A percentile compares a stretch with the other conserved stretches of the same genome.
phyloP scores from a whole-genome alignment of 345 rosid species.

The Bretschneidera sinensis region DNA sequence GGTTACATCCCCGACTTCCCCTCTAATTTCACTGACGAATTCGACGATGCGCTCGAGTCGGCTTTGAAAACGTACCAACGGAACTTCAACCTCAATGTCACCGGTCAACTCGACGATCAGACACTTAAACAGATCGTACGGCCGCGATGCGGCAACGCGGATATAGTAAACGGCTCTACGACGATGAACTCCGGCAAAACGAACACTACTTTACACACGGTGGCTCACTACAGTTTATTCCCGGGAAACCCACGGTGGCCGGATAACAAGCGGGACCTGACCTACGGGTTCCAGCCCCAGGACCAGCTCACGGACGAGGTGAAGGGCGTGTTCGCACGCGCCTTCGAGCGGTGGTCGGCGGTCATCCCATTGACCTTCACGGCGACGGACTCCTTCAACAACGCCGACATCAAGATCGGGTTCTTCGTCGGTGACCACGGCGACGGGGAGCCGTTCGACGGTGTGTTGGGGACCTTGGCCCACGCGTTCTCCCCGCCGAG shows the following conservation, averaged over 20 bases:
- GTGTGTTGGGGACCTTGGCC: slow-evolving; percentile 74
- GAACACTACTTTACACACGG: slow-evolving; percentile 37
- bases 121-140: slow-evolving; percentile 42
- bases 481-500: slow-evolving; percentile 85
- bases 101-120: slow-evolving; percentile 57
- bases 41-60: slow-evolving; percentile 45
- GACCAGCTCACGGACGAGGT: slow-evolving; percentile 37
- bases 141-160: slow-evolving; percentile 79
- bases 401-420: slow-evolving; percentile 63
- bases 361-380: slow-evolving; percentile 70
- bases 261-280: slow-evolving; percentile 32
- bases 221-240: slow-evolving; percentile 58
- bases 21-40: slow-evolving; percentile 64
- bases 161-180: slow-evolving; percentile 58
- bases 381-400: slow-evolving; percentile 18
- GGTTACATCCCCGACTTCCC: slow-evolving; percentile 59
- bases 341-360: slow-evolving; percentile 64
- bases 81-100: slow-evolving; percentile 58
- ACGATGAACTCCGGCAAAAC: slow-evolving; percentile 55
- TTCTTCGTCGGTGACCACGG: slow-evolving; percentile 80
- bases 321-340: slow-evolving; percentile 57
- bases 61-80: slow-evolving; percentile 61
- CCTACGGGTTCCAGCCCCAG: slow-evolving; percentile 53
- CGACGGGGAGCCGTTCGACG: slow-evolving; percentile 93
- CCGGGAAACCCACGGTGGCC: slow-evolving; percentile 78